Conservation (phyloP, 2,329 filamentous ascomycete genomes). For the Alternaria viburni region DNA sequence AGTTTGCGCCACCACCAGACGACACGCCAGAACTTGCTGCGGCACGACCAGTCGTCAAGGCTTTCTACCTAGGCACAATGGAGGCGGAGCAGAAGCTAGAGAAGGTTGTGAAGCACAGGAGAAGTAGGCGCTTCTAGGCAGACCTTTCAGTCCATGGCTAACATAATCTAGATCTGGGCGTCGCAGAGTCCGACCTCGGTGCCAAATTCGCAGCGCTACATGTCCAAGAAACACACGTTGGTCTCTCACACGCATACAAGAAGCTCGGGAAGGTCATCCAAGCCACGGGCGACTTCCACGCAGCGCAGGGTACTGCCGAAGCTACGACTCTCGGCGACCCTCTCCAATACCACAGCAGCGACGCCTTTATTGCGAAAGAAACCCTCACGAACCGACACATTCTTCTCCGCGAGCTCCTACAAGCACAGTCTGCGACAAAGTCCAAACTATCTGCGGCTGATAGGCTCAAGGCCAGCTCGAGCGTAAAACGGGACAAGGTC, state of each 20-base stretch:
- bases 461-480: conserved; percentile 83
- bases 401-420: conserved; percentile 87
- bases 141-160: conserved; percentile 8
- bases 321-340: conserved; percentile 94
- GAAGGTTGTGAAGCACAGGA: conserved; percentile 85
- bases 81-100: conserved; percentile 98
- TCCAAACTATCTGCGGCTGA: conserved; percentile 86
- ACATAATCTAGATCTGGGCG: conserved; percentile 73
- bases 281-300: conserved; percentile 92
- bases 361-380: conserved; percentile 98
- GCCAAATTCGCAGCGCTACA: conserved; percentile 87
- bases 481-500: conserved; percentile 91
- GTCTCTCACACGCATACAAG: conserved; percentile 86
- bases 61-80: conserved; percentile 95
- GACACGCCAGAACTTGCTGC: conserved; percentile 94
- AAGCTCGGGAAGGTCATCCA: conserved; percentile 95
- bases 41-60: conserved; percentile 87
- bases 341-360: conserved; percentile 91
- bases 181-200: conserved; percentile 91
- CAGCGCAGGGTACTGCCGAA: conserved; percentile 94
- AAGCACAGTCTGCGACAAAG: conserved; percentile 85
- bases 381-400: conserved; percentile 98
- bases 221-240: conserved; percentile 87
- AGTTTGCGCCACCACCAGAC: conserved; percentile 96
- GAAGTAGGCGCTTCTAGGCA: conserved; percentile 65